Evolutionary conservation across 2,329 filamentous ascomycete species (phyloP), one percentile per base, ranked within the genome.

Genomic region (Fusarium sp.): DNA sequence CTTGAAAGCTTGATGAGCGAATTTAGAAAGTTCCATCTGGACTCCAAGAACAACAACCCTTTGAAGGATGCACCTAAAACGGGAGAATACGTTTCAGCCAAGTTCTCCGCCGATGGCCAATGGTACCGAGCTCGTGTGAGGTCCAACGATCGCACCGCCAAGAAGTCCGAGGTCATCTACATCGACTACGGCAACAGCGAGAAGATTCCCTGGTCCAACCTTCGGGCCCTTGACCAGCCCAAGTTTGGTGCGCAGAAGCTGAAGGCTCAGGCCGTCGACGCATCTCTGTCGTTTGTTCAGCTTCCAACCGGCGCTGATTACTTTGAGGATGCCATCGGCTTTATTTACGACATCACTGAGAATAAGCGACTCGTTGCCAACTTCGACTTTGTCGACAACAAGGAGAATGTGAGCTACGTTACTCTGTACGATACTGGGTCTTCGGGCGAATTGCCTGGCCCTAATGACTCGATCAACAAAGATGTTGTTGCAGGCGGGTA

Each of bases 161-260:
- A 96, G 86, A 89, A 92, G 74, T 91, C 94, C 25, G 96, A 99
- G 80, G 91, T 99, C 26, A 83, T 97, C 46, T 99, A 97, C 81
- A 89, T 99, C 67, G 96, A 99, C 83, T 99, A 97, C 80, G 96
- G 96, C 75, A 99, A 99, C 86, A 91, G 89, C 58, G 96, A 99
- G 81, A 91, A 90, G 77, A 85, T 97, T 60, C 88, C 94, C 0
- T 99, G 95, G 94, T 87, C 89, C 25, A 87, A 88, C 71, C 89
- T 99, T 44, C 92, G 96, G 28, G 86, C 93, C n/a, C 87, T 99
- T 50, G 88, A 90, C 52, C 89, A 93, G 77, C 81, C 88, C 18
- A 91, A 94, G 75, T 99, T 98, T 84, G 88, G 89, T 43, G 83
- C 88, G 7, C 89, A 93, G 79, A 94, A 92, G 80, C 89, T 99